Percentiles rank a stretch among this genome's conserved stretches.
These are phyloP conservation scores for Sherardia arvensis DNA, from an alignment of 257 asterid species.

Conservation along the genomic window DNA sequence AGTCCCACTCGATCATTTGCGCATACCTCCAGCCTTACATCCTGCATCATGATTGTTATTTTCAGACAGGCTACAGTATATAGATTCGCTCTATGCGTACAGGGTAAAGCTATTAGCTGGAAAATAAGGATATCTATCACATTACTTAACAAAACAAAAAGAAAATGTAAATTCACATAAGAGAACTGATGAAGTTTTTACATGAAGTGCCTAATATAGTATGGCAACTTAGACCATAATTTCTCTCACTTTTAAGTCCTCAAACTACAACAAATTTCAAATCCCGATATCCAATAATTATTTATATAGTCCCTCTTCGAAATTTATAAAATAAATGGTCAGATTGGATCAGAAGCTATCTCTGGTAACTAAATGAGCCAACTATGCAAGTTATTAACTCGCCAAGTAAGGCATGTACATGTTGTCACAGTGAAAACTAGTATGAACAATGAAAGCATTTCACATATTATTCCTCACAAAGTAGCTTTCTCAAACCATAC, in stretches of 20 bases:
- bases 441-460: neutral
- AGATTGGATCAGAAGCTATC: neutral
- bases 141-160: neutral
- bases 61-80: neutral
- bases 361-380: neutral
- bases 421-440: neutral
- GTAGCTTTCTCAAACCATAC: neutral
- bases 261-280: neutral
- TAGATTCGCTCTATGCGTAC: neutral
- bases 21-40: slow-evolving; percentile 72
- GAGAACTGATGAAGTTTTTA: neutral
- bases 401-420: neutral
- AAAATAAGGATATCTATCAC: neutral
- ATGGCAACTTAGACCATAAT: neutral
- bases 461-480: neutral
- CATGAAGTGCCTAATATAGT: neutral
- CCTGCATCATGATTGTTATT: slow-evolving; percentile 35
- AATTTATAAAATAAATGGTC: neutral
- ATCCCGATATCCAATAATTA: neutral
- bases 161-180: too few species aligned
- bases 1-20: slow-evolving; percentile 96
- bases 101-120: neutral
- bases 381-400: neutral
- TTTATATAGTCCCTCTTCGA: neutral
- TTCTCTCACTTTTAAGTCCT: neutral